Base-by-base conservation (phyloP, 1,139 yeast genomes). In the Pichia sp. region DNA sequence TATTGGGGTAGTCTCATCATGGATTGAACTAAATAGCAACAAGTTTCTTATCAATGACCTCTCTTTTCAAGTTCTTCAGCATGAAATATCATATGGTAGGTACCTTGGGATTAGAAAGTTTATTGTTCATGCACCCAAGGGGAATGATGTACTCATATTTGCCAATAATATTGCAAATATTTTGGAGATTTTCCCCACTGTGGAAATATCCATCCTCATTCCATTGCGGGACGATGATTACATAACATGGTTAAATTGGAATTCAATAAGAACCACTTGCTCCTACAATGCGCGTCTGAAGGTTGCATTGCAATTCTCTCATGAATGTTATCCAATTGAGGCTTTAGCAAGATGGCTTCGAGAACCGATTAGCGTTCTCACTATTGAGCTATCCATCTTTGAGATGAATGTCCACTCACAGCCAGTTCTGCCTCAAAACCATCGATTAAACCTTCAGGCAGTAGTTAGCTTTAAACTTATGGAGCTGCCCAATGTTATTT, bases 161-260 rank as follows among this genome's bases (percentile, higher is more conserved):
- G 42, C 58, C 12, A 47, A 46, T 24, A 53, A 50, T 33, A 36
- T 57, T 24, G 45, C 49, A 31, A 37, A 43, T 12, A 33, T 52
- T 6, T 34, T 57, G 12, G 27, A 34, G 5, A 27, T 35, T 17
- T 55, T 49, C 30, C 56, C 58, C 1, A 18, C 34, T 6, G 42
- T 55, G 23, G 60, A 39, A 32, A 58, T 51, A 27, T 71, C 55
- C 49, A 66, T 60, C 31, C 70, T 56, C 45, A 62, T 44, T 47
- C 74, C 66, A 38, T 65, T 52, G 52, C 32, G 19, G 22, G 56
- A 46, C 35, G 80, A 76, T 51, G 60, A 69, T 7, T 52, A 77
- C 26, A 72, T 77, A 3, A 73, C 80, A 2, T 78, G 86, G 86
- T 82, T 76, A 39, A 66, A 75, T 47, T 78, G 86, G 86, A 74